A percentile compares a stretch with the other conserved stretches of the same genome.
Evolutionary conservation across 148 eudicot species (phyloP).

Genomic region (Rheum nobile): DNA sequence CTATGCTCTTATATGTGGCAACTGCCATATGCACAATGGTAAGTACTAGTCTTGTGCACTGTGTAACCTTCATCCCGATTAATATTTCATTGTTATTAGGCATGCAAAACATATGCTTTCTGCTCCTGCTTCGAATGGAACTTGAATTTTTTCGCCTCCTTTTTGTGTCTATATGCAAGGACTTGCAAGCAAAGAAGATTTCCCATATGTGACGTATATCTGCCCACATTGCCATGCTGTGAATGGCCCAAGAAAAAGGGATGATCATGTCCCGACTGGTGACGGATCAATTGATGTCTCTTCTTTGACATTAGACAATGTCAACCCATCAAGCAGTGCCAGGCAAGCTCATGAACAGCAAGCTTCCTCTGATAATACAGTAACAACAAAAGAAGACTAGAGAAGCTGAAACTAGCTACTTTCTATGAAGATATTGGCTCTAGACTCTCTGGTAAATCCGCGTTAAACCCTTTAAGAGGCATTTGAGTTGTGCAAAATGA

Average conservation of each 20-base stretch:
- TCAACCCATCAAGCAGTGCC: slow-evolving; percentile 10
- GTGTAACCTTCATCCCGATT: too few species aligned
- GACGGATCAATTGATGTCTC: slow-evolving; percentile 19
- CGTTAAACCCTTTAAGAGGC: neutral
- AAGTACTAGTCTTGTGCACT: too few species aligned
- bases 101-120: neutral
- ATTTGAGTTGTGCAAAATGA: neutral
- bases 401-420: neutral
- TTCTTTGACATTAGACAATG: slow-evolving; percentile 17
- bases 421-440: neutral
- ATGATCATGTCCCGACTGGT: slow-evolving; percentile 22
- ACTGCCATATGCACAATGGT: slow-evolving; percentile 98
- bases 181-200: slow-evolving; percentile 91
- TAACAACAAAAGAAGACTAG: slow-evolving; percentile 3
- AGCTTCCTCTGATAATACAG: slow-evolving; percentile 14
- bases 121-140: neutral
- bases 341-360: slow-evolving; percentile 14
- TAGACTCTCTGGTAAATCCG: neutral
- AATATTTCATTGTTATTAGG: neutral
- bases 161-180: slow-evolving; percentile 30
- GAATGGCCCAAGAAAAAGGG: slow-evolving; percentile 56
- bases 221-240: slow-evolving; percentile 90
- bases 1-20: slow-evolving; percentile 89
- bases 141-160: neutral
- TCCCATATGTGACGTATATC: slow-evolving; percentile 65